Conservation (phyloP, 2,329 filamentous ascomycete genomes). For the Talaromyces sp. region DNA sequence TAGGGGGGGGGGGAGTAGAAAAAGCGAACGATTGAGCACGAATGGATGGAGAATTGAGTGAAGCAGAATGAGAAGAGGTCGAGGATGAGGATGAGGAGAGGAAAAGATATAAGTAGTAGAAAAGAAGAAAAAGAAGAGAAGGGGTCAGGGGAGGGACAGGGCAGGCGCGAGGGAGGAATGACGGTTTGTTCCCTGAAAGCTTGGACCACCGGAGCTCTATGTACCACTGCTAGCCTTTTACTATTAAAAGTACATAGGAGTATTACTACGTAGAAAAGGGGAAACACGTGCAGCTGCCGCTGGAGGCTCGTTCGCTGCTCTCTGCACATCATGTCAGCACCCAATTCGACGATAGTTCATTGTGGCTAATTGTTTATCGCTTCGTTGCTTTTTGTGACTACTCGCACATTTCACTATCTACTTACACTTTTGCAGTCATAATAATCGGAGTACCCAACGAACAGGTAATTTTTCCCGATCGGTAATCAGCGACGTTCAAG, state of each 20-base stretch:
- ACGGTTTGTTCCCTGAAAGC: neutral
- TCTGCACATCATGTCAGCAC: neutral
- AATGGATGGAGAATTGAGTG: neutral
- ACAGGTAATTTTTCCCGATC: neutral
- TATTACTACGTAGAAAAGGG: too few relatives aligned
- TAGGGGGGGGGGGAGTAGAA: neutral
- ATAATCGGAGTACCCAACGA: neutral
- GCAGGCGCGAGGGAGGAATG: slow-evolving; percentile 15
- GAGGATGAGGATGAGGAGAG: neutral
- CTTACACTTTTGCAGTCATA: too few relatives aligned
- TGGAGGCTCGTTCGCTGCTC: neutral
- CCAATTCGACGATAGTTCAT: neutral
- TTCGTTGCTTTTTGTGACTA: neutral
- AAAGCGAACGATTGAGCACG: neutral
- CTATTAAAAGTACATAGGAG: too few relatives aligned
- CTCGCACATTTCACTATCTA: too few relatives aligned
- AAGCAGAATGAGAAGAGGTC: neutral
- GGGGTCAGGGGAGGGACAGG: slow-evolving; percentile 7
- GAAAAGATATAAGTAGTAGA: slow-evolving; percentile 9
- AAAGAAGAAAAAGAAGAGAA: neutral
- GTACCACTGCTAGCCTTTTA: too few relatives aligned
- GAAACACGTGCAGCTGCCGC: slow-evolving; percentile 3
- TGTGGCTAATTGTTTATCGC: neutral
- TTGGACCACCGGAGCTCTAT: slow-evolving; percentile 4
- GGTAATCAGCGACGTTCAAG: neutral